A percentile compares a stretch with the other conserved stretches of the same genome.
Evolutionary conservation across 2,329 filamentous ascomycete species (phyloP).

Genomic region (Alternaria dauci): DNA sequence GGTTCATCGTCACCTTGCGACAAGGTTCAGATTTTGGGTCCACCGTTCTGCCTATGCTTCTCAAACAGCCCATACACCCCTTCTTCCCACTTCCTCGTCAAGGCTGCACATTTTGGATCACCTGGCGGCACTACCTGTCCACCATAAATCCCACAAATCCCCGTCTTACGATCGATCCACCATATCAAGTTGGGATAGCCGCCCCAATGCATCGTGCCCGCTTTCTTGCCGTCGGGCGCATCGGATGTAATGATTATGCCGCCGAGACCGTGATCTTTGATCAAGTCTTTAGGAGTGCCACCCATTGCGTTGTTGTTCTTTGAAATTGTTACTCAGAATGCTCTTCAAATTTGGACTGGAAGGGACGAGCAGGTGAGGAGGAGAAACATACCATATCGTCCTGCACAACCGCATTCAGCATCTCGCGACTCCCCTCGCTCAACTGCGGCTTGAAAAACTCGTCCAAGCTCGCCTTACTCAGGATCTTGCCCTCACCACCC

Average conservation of each 20-base stretch:
- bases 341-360: neutral
- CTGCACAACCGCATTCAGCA: conserved; percentile 49
- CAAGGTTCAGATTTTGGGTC: neutral
- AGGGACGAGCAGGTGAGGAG: no score
- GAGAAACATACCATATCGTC: conserved; percentile 23
- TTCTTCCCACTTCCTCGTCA: conserved; percentile 32
- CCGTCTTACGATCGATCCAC: conserved; percentile 46
- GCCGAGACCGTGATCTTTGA: conserved; percentile 43
- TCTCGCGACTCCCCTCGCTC: conserved; percentile 14
- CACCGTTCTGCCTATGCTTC: neutral
- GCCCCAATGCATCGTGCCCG: conserved; percentile 45
- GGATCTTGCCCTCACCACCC: conserved; percentile 35
- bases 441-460: conserved; percentile 47
- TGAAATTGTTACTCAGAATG: neutral
- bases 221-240: conserved; percentile 31
- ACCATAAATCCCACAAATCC: conserved; percentile 42
- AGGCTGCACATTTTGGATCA: conserved; percentile 27
- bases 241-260: conserved; percentile 39
- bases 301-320: conserved; percentile 38
- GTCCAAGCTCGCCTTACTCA: conserved; percentile 29
- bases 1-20: neutral
- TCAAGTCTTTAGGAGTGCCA: conserved; percentile 20
- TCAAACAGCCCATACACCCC: conserved; percentile 10
- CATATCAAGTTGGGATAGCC: conserved; percentile 46
- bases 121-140: conserved; percentile 43